These are phyloP conservation scores for Rosa multiflora DNA, from an alignment of 306 rosid species.

Conservation along the genomic window DNA sequence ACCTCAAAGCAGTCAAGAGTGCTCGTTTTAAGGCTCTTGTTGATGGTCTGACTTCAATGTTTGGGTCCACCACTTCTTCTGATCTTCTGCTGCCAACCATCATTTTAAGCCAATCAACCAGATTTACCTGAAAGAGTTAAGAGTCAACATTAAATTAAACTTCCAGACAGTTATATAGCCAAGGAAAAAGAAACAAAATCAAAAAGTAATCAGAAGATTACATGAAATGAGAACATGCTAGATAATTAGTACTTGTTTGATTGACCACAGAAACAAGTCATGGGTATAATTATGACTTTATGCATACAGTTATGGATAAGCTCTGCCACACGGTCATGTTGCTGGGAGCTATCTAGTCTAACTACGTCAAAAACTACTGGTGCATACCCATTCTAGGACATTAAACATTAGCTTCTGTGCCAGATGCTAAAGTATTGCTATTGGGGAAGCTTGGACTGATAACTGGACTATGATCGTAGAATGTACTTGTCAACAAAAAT, in stretches of 20 bases:
- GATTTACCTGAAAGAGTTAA: slow-evolving; percentile 59
- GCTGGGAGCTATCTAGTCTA: neutral
- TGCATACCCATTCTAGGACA: neutral
- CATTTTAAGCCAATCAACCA: slow-evolving; percentile 92
- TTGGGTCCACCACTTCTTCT: slow-evolving; percentile 86
- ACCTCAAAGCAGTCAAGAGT: slow-evolving; percentile 86
- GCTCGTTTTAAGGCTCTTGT: slow-evolving; percentile 84
- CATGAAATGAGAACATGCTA: neutral
- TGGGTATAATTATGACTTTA: neutral
- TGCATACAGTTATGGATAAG: neutral
- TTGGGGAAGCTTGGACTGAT: neutral
- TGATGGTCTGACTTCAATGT: slow-evolving; percentile 76
- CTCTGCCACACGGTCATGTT: neutral
- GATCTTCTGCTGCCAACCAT: slow-evolving; percentile 92
- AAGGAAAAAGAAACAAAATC: neutral
- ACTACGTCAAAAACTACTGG: neutral
- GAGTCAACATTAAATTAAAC: slow-evolving; percentile 16
- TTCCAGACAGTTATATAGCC: slow-evolving; percentile 9
- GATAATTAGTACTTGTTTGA: neutral
- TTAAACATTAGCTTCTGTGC: neutral
- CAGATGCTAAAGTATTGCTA: neutral
- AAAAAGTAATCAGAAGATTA: neutral
- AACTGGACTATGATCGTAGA: neutral
- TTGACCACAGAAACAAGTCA: neutral
- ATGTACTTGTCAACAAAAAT: neutral